Percentiles rank a stretch among this genome's conserved stretches.
These are phyloP conservation scores for Globisporangium viniferum DNA, from an alignment of 352 stramenopile genomes.

Conservation along the genomic window DNA sequence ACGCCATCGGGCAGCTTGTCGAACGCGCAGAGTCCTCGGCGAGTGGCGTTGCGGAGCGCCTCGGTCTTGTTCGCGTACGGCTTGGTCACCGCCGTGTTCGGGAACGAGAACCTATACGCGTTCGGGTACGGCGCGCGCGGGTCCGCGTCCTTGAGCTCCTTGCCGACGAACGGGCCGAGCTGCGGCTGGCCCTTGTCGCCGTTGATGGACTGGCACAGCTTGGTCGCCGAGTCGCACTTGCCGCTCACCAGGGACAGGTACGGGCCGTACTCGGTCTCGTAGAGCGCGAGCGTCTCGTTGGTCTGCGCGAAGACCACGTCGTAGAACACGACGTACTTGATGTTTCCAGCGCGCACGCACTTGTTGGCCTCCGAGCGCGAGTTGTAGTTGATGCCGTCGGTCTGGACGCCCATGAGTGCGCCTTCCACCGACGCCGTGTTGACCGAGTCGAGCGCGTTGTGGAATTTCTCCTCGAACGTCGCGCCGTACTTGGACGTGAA, in stretches of 20 bases:
- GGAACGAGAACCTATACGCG: constrained; percentile 78
- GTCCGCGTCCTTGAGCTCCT: constrained; percentile 44
- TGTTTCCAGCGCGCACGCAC: constrained; percentile 66
- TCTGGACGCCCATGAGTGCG: constrained; percentile 1
- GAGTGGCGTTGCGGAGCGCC: neutral
- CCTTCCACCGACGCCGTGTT: too few relatives aligned
- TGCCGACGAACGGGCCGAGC: constrained; percentile 66
- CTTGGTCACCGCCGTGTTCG: constrained; percentile 51
- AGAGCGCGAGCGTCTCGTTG: constrained; percentile 72
- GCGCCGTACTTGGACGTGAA: constrained; percentile 10
- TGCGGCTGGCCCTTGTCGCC: constrained; percentile 57
- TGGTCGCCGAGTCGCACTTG: constrained; percentile 49
- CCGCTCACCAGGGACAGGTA: constrained; percentile 69
- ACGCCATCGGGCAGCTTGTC: constrained; percentile 39
- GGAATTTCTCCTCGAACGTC: neutral
- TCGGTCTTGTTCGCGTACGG: constrained; percentile 4
- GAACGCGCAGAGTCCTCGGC: neutral
- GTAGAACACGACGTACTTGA: constrained; percentile 83
- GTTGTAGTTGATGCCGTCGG: constrained; percentile 60
- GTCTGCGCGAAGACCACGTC: constrained; percentile 71
- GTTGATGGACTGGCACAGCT: constrained; percentile 71
- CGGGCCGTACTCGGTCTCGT: constrained; percentile 62
- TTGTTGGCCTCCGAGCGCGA: constrained; percentile 13
- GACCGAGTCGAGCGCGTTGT: too few relatives aligned
- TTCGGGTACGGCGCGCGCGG: constrained; percentile 66